Evolutionary conservation across 345 rosid genomes (phyloP).

Genomic region (Leavenworthia alabamica): DNA sequence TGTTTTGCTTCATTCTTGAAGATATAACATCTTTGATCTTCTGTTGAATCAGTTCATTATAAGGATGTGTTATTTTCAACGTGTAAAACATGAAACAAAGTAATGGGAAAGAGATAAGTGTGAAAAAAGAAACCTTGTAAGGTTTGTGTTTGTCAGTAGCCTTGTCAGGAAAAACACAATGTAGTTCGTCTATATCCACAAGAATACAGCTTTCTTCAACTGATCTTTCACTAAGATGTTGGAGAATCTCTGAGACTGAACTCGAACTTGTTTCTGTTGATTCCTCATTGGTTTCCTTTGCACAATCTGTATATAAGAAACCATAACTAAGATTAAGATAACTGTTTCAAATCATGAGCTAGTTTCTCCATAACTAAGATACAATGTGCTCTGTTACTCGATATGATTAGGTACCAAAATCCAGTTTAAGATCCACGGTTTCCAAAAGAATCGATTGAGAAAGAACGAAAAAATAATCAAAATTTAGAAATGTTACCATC

Average conservation of each 20-base stretch:
- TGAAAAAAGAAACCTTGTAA: constrained; percentile 45
- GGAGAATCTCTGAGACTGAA: constrained; percentile 27
- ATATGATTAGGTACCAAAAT: background rate
- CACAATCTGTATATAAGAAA: constrained; percentile 17
- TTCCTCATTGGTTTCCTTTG: constrained; percentile 26
- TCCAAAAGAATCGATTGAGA: background rate
- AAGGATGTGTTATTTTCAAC: background rate
- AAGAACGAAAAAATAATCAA: background rate
- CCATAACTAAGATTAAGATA: background rate
- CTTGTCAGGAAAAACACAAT: constrained; percentile 26
- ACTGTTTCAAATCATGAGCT: background rate
- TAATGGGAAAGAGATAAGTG: background rate
- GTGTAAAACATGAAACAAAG: constrained; percentile 1
- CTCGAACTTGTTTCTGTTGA: constrained; percentile 10
- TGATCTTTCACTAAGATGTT: constrained; percentile 26
- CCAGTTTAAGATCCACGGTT: background rate
- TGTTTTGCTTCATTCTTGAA: constrained; percentile 48
- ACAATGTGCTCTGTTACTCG: background rate
- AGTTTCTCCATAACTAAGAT: background rate
- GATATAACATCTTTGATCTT: constrained; percentile 52
- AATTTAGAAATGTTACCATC: constrained; percentile 18
- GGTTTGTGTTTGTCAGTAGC: constrained; percentile 39
- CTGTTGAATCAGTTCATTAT: background rate
- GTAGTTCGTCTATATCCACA: constrained; percentile 46
- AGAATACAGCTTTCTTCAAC: constrained; percentile 66